A percentile compares a stretch with the other conserved stretches of the same genome.
Evolutionary conservation across 1,284 basidiomycete species (phyloP).

Genomic region (Trichosporon faecale): DNA sequence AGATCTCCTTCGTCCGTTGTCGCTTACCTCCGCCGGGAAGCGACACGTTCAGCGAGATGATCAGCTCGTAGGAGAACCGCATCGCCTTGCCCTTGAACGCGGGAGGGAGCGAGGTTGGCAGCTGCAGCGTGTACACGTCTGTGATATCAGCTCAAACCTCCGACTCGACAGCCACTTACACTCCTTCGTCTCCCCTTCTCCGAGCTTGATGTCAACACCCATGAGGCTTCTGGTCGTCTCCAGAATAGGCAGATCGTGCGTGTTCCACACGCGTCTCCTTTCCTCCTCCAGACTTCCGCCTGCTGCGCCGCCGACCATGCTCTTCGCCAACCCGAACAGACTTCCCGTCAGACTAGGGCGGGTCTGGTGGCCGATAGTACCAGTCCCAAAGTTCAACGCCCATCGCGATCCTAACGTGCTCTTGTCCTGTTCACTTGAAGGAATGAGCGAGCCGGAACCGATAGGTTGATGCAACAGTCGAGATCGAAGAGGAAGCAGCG

Average conservation of each 20-base stretch:
- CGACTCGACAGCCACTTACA: slow-evolving; percentile 40
- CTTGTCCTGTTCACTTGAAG: slow-evolving; percentile 30
- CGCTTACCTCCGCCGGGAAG: slow-evolving; percentile 37
- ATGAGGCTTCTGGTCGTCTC: slow-evolving; percentile 46
- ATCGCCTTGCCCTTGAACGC: slow-evolving; percentile 81
- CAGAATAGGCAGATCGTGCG: slow-evolving; percentile 50
- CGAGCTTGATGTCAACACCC: slow-evolving; percentile 47
- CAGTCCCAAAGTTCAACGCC: slow-evolving; percentile 48
- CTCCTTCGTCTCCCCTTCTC: slow-evolving; percentile 40
- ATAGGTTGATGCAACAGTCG: slow-evolving; percentile 50
- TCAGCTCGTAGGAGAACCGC: slow-evolving; percentile 81
- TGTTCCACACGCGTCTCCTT: slow-evolving; percentile 49
- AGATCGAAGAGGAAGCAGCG: slow-evolving; percentile 49
- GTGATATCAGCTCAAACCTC: neutral
- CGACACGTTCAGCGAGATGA: slow-evolving; percentile 61
- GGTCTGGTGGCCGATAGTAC: slow-evolving; percentile 43
- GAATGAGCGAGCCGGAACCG: slow-evolving; percentile 43
- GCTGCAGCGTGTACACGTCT: slow-evolving; percentile 73
- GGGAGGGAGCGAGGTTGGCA: slow-evolving; percentile 81
- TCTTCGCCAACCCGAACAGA: slow-evolving; percentile 49
- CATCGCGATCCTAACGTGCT: slow-evolving; percentile 31
- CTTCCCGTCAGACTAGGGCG: slow-evolving; percentile 51
- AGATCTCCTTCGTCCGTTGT: slow-evolving; percentile 41
- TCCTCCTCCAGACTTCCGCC: slow-evolving; percentile 51
- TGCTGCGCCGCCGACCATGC: slow-evolving; percentile 41